Base-by-base conservation (phyloP, 768 basidiomycete species). In the Peribolospora kevripleyi region DNA sequence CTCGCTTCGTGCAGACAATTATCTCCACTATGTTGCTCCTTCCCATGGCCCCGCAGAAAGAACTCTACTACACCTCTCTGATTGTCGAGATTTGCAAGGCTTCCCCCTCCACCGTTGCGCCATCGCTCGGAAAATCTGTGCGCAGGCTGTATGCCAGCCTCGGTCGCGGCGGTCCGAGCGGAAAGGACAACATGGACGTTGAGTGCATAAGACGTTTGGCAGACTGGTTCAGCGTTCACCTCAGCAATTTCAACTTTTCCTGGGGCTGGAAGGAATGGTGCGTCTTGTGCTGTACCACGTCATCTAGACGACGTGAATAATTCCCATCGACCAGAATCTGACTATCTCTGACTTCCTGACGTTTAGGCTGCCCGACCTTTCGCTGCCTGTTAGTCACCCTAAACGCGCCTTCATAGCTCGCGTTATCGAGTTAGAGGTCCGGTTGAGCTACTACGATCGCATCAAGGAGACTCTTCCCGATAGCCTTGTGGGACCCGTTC, bases 251-350 rank as follows among this genome's bases (percentile, higher is more conserved):
- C 66, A 81, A 80, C 37, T 98, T 95, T 69, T 79, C 81, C 62
- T 97, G 93, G 93, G 86, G 93, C 10, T 98, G 93, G 93, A 90
- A 86, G 63, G 93, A 97, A 74, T 98, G 93, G 91, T 88, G 52
- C 48, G 79, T 68, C 39, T 38, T 52, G 40, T 8, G 25, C 3
- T 43, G 45, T 14, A 36, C 4, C 10, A 5, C 9, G 2, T 10
- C 11, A 1, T 54, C 5, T 3, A 3, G 7, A 1, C 4, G 2
- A 42, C 11, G 46, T 42, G 13, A 54, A 5, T 38, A 10, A 8
- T n/a, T 25, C 25, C 25, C 25, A 25, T 38, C 58, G 45, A 25
- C 37, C 37, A 53, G 50, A 45, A 3, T 7, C 42, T 54, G 41
- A 41, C 38, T 38, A 13, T 45, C 25, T 25, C 25, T 25, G 25